These are phyloP conservation scores for Pochonia chlamydosporia DNA, from an alignment of 2,329 filamentous ascomycete species.

Conservation along the genomic window DNA sequence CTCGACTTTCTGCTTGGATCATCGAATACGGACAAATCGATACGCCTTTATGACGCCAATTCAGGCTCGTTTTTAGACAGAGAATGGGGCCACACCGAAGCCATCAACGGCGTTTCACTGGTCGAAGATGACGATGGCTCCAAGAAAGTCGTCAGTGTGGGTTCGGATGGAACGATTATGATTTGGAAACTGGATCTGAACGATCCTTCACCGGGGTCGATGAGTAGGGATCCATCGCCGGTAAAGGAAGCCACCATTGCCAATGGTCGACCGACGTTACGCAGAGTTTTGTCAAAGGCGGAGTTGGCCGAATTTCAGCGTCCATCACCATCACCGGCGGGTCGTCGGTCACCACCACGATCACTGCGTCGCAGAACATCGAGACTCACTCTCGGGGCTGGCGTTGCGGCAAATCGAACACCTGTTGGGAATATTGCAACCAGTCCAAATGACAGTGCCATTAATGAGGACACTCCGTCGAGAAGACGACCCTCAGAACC, in stretches of 20 bases:
- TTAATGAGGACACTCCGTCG: conserved; percentile 41
- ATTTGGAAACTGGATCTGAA: conserved; percentile 60
- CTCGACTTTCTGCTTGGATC: conserved; percentile 72
- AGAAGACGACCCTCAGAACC: conserved; percentile 40
- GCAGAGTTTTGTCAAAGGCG: conserved; percentile 79
- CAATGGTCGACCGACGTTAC: conserved; percentile 64
- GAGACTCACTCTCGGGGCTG: conserved; percentile 36
- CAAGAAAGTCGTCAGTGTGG: conserved; percentile 64
- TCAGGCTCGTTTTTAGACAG: conserved; percentile 73
- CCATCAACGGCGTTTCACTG: conserved; percentile 78
- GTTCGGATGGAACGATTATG: conserved; percentile 78
- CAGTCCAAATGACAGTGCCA: conserved; percentile 33
- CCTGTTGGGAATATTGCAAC: conserved; percentile 32
- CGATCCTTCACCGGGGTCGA: conserved; percentile 33
- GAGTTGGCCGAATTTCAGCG: conserved; percentile 77
- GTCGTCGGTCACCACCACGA: conserved; percentile 51
- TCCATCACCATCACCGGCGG: conserved; percentile 34
- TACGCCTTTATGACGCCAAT: conserved; percentile 79
- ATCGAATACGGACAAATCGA: conserved; percentile 92
- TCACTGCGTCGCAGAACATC: conserved; percentile 50
- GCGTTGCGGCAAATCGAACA: conserved; percentile 28
- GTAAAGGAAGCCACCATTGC: conserved; percentile 46
- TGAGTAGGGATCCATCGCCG: conserved; percentile 49
- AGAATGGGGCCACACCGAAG: conserved; percentile 93
- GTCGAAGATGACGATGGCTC: conserved; percentile 53